These are phyloP conservation scores for Babesia bigemina DNA, from an alignment of 169 alveolate species.

Conservation along the genomic window DNA sequence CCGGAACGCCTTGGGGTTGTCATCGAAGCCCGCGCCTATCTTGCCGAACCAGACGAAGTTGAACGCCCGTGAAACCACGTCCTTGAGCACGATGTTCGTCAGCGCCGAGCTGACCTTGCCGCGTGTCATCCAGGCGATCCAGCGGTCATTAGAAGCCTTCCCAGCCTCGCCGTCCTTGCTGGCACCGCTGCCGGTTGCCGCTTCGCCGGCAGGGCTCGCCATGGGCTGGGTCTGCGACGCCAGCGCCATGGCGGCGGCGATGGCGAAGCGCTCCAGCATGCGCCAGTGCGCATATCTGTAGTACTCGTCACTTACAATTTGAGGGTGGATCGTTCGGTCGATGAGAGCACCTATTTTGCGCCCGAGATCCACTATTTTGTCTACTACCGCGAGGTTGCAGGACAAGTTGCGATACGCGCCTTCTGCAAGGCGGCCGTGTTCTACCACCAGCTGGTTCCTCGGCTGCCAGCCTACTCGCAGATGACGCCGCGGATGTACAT, in stretches of 20 bases:
- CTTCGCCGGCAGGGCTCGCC: not conserved
- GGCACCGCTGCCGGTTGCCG: not conserved
- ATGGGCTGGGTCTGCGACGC: slow-evolving; percentile 35
- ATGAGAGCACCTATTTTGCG: not conserved
- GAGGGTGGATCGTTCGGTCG: slow-evolving; percentile 3
- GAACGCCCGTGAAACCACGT: slow-evolving; percentile 35
- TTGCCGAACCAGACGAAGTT: slow-evolving; percentile 59
- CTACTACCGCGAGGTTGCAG: slow-evolving; percentile 16
- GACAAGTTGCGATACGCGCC: not conserved
- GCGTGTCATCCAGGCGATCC: slow-evolving; percentile 9
- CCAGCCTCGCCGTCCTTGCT: not conserved
- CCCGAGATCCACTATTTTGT: not conserved
- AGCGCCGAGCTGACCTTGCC: slow-evolving; percentile 43
- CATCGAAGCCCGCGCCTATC: slow-evolving; percentile 59
- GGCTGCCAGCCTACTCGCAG: no score
- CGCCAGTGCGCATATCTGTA: slow-evolving; percentile 53
- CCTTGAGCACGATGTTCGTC: slow-evolving; percentile 40
- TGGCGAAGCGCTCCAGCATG: slow-evolving; percentile 41
- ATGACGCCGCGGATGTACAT: no score
- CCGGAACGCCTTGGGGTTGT: slow-evolving; percentile 57
- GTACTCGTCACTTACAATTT: slow-evolving; percentile 30
- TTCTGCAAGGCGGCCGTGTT: no score
- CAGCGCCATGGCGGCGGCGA: slow-evolving; percentile 34
- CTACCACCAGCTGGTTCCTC: no score
- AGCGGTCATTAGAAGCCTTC: not conserved